Evolutionary conservation across 2,329 filamentous ascomycete species (phyloP).

Genomic region (Hymenoscyphus repandus): DNA sequence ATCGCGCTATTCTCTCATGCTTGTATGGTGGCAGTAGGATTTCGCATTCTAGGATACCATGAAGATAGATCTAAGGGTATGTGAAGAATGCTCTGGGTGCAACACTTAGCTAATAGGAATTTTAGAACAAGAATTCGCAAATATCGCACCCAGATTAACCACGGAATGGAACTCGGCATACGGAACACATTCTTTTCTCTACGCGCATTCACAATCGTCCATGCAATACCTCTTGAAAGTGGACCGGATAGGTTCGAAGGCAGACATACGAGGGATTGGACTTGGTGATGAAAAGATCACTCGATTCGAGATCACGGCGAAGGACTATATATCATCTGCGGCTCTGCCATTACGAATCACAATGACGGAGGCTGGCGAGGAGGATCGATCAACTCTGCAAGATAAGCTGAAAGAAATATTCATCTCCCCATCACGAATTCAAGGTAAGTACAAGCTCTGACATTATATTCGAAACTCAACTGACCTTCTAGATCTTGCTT

Average conservation of each 20-base stretch:
- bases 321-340: constrained; percentile 66
- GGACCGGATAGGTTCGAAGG: constrained; percentile 75
- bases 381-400: constrained; percentile 46
- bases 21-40: constrained; percentile 74
- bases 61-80: constrained; percentile 73
- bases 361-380: constrained; percentile 40
- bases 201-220: constrained; percentile 78
- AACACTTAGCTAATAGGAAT: neutral
- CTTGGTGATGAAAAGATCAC: constrained; percentile 76
- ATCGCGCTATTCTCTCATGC: constrained; percentile 80
- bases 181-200: constrained; percentile 74
- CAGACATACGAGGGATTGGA: constrained; percentile 75
- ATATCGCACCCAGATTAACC: constrained; percentile 60
- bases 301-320: constrained; percentile 66
- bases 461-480: constrained; percentile 5
- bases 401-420: constrained; percentile 58
- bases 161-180: constrained; percentile 72
- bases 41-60: constrained; percentile 75
- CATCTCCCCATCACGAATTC: constrained; percentile 65
- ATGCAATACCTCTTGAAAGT: constrained; percentile 80
- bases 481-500: constrained; percentile 51
- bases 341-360: constrained; percentile 52
- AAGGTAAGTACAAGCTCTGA: constrained; percentile 30
- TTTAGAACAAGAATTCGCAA: constrained; percentile 51
- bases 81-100: constrained; percentile 18